These are phyloP conservation scores for Hsuehochloa calcarea DNA, from an alignment of 176 grass and related monocot species.

Conservation along the genomic window DNA sequence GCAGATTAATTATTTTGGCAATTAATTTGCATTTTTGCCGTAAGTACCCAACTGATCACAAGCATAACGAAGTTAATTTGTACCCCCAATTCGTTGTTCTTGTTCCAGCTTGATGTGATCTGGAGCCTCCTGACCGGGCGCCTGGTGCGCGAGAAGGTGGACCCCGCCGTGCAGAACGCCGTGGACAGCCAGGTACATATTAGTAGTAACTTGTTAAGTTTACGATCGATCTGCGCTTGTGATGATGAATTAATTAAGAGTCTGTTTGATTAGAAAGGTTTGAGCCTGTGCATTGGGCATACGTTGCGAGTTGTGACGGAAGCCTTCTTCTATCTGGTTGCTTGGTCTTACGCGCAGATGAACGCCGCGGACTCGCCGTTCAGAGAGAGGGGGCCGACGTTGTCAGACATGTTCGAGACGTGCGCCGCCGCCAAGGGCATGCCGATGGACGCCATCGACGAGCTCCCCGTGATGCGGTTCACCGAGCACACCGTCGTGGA, in stretches of 20 bases:
- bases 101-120: conserved; percentile 61
- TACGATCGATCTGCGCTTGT: background rate
- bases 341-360: conserved; percentile 44
- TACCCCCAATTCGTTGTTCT: background rate
- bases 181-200: conserved; percentile 63
- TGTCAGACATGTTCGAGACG: conserved; percentile 70
- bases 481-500: background rate
- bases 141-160: conserved; percentile 82
- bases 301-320: background rate
- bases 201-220: background rate
- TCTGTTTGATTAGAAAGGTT: no score
- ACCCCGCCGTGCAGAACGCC: conserved; percentile 85
- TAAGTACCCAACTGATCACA: background rate
- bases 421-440: conserved; percentile 40
- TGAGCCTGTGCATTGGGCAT: no score
- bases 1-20: background rate
- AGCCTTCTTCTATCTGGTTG: background rate
- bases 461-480: conserved; percentile 44
- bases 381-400: background rate
- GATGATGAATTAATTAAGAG: no score
- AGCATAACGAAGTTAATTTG: background rate
- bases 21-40: background rate
- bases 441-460: conserved; percentile 42
- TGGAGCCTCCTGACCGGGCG: conserved; percentile 80
- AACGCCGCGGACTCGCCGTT: conserved; percentile 59